Evolutionary conservation across 2,329 filamentous ascomycete species (phyloP), one percentile per base, ranked within the genome.

Genomic region (Emergomyces africanus): DNA sequence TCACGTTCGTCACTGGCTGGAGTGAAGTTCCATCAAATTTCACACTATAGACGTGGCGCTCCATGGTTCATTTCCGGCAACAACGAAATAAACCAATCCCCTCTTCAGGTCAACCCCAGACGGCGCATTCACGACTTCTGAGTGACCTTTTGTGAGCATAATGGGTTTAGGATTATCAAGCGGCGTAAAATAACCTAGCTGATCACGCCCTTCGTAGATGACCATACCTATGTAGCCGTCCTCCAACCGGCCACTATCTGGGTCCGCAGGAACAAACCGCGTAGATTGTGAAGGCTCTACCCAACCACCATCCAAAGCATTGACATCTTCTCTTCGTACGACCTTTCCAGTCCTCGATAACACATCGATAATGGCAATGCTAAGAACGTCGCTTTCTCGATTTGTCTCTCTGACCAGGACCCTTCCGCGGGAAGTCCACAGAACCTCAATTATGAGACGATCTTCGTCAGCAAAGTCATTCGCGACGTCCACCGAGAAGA

Each of bases 201-300:
- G 94, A 66, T 97, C 89, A 66, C 88, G 89, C 59, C 90, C 86
- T 23, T 95, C 82, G 68, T 95, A 80, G 59, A 97, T 87, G 61
- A 97, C 78, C 0, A 88, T 90, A 72, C 99, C 94, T 62, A 99
- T 85, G 68, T 99, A 99, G 25, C 94, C 94, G 71, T 96, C 90
- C 5, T 92, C 74, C 1, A 82, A 78, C 25, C 91, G 85, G 15
- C 88, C 89, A 62, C 88, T 89, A 12, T 75, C 72, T 25, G 87
- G 81, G 70, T 96, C 89, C 3, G 90, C 88, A 1, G 94, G 94
- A 60, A 99, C 86, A 69, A 87, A 97, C 15, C 79, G 84, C 3
- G 91, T 96, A 48, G 86, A 83, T 66, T 96, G 87, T 0, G 90
- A 89, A 48, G 96, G 89, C 74, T 99, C 94, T 66, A 96, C 92